These are phyloP conservation scores for Arxiozyma bovina DNA, from an alignment of 1,139 yeast species.

Conservation along the genomic window DNA sequence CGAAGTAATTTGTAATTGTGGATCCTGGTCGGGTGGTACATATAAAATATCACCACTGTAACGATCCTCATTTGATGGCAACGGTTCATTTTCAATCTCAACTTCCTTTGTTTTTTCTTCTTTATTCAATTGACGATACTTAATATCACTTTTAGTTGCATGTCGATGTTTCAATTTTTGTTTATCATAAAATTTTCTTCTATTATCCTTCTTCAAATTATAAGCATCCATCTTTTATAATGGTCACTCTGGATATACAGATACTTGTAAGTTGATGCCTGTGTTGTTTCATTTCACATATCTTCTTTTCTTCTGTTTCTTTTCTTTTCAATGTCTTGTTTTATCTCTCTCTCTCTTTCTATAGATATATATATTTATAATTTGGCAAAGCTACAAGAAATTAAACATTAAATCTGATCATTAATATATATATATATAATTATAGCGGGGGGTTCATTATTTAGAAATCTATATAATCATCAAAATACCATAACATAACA, in stretches of 20 bases:
- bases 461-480: background rate
- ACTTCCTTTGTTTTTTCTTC: constrained; percentile 5
- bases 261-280: no score
- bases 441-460: background rate
- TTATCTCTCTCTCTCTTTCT: background rate
- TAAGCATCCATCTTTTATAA: constrained; percentile 20
- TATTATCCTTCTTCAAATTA: constrained; percentile 25
- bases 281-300: background rate
- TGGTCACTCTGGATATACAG: no score
- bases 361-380: no score
- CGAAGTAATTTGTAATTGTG: background rate
- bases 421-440: no score
- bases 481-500: no score
- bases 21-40: background rate
- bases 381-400: no score
- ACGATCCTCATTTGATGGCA: constrained; percentile 5
- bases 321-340: background rate
- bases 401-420: background rate
- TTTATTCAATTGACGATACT: constrained; percentile 20
- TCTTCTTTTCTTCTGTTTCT: background rate
- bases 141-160: constrained; percentile 29
- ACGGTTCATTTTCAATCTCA: background rate
- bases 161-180: constrained; percentile 27
- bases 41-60: constrained; percentile 4
- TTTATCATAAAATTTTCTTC: constrained; percentile 30